Base-by-base conservation (phyloP, 2,329 filamentous ascomycete species). In the Fusarium solani-melongenae region DNA sequence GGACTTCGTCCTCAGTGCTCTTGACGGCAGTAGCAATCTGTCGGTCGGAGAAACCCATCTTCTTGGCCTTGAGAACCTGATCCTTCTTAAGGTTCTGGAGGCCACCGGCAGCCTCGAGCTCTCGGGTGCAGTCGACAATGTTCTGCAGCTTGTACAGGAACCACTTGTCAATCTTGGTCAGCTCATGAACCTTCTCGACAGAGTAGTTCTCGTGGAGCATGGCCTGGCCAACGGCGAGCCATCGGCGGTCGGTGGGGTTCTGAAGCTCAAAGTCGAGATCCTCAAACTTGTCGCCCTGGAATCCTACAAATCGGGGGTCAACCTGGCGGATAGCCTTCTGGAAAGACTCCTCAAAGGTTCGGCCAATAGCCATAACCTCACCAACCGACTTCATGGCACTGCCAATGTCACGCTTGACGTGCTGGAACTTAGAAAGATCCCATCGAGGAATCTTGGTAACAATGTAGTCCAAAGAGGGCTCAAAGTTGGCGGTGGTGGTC, bases 101-200 rank as follows among this genome's bases (percentile, higher is more conserved):
- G 79, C 92, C 93, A 76, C 95, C 95, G 69, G 94, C 91, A 34
- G 92, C 90, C 86, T 98, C 91, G 71, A 99, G 91, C 82, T 97
- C 94, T 75, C 91, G 91, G 69, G 93, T 94, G 86, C 93, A 95
- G 83, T 98, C 91, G 61, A 98, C 96, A 79, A 99, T 94, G 87
- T 98, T 98, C 86, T 98, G 92, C 60, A 99, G 91, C 90, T 99
- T 98, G 91, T 98, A 91, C 78, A 99, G 86, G 89, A 99, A 99
- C 96, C 96, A 98, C 86, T 97, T 98, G 87, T 98, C 96, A 79
- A 99, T 99, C 89, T 98, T 98, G 85, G 93, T 97, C 77, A 99
- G 87, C 8, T 98, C 94, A 81, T 98, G 95, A 17, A 99, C 89
- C 82, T 90, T 92, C 74, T 99, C 96, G 55, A 98, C 95, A 2